Conservation (phyloP, 2,329 filamentous ascomycete species). For the Stachybotrys echinatus region DNA sequence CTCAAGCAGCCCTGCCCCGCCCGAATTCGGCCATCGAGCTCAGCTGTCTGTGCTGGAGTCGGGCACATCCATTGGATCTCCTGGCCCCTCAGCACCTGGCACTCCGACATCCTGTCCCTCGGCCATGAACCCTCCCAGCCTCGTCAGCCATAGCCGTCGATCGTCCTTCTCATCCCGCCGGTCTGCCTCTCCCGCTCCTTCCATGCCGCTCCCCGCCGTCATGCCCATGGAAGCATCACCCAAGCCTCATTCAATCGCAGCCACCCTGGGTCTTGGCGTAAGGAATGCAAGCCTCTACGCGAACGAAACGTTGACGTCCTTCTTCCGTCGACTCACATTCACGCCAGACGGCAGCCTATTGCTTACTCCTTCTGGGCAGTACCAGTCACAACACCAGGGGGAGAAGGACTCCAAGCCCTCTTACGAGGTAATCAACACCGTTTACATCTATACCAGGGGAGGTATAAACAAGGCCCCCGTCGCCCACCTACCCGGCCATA, state of each 20-base stretch:
- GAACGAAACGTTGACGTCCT: constrained; percentile 94
- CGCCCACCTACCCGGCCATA: constrained; percentile 91
- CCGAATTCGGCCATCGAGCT: constrained; percentile 66
- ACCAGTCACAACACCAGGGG: constrained; percentile 69
- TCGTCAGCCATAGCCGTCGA: constrained; percentile 85
- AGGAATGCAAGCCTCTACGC: constrained; percentile 90
- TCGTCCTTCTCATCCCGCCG: constrained; percentile 87
- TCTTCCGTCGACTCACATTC: constrained; percentile 90
- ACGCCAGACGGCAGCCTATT: constrained; percentile 91
- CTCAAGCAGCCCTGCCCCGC: constrained; percentile 85
- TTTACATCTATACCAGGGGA: constrained; percentile 95
- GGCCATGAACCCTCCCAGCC: constrained; percentile 91
- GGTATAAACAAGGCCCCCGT: constrained; percentile 96
- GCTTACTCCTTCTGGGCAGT: constrained; percentile 92
- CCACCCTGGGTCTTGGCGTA: constrained; percentile 53
- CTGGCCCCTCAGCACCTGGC: constrained; percentile 83
- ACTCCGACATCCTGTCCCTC: constrained; percentile 85
- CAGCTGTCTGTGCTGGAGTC: constrained; percentile 53
- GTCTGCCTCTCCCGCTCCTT: constrained; percentile 89
- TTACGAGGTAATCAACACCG: constrained; percentile 91
- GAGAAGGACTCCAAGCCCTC: constrained; percentile 65
- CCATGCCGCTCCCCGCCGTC: constrained; percentile 87
- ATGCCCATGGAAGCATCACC: constrained; percentile 92
- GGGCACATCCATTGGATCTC: constrained; percentile 64
- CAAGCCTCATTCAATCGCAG: constrained; percentile 58